A percentile compares a stretch with the other conserved stretches of the same genome.
phyloP scores from a whole-genome alignment of 352 stramenopile genomes.

The Phytopythium montanum region DNA sequence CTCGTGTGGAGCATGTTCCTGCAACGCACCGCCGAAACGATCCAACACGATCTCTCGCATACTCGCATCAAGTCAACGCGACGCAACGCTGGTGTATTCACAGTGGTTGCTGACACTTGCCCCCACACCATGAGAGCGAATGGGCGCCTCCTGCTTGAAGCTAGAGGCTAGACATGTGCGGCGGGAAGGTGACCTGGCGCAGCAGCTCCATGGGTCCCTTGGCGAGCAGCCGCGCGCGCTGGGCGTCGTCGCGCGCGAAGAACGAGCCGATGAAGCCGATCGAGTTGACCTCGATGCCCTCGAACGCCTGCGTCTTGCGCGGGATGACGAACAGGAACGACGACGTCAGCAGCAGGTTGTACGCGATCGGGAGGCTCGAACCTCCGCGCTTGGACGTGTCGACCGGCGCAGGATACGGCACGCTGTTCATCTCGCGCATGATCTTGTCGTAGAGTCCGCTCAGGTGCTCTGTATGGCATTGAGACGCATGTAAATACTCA shows the following conservation, averaged over 20 bases:
- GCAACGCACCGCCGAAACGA: too few relatives aligned
- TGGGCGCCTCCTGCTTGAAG: neutral
- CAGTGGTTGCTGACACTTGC: neutral
- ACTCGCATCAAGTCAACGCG: neutral
- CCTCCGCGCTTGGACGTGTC: neutral
- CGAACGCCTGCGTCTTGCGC: constrained; percentile 40
- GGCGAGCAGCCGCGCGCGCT: constrained; percentile 50
- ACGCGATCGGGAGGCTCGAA: constrained; percentile 36
- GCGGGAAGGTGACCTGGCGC: constrained; percentile 57
- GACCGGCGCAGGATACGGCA: constrained; percentile 21
- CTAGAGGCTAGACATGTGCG: constrained; percentile 7
- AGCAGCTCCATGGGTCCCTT: constrained; percentile 58
- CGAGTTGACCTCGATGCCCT: constrained; percentile 80
- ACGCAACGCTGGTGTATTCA: neutral
- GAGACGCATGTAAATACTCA: too few relatives aligned
- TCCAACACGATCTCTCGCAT: too few relatives aligned
- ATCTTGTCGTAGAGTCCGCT: constrained; percentile 44
- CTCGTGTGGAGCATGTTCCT: too few relatives aligned
- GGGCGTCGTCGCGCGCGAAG: constrained; percentile 60
- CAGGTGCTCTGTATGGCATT: constrained; percentile 22
- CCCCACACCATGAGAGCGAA: neutral
- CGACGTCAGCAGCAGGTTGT: constrained; percentile 75
- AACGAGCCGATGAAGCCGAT: constrained; percentile 84
- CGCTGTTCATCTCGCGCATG: constrained; percentile 38
- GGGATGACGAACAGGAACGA: constrained; percentile 74